These are phyloP conservation scores for Achlya hypogyna DNA, from an alignment of 352 stramenopile genomes.

Conservation along the genomic window DNA sequence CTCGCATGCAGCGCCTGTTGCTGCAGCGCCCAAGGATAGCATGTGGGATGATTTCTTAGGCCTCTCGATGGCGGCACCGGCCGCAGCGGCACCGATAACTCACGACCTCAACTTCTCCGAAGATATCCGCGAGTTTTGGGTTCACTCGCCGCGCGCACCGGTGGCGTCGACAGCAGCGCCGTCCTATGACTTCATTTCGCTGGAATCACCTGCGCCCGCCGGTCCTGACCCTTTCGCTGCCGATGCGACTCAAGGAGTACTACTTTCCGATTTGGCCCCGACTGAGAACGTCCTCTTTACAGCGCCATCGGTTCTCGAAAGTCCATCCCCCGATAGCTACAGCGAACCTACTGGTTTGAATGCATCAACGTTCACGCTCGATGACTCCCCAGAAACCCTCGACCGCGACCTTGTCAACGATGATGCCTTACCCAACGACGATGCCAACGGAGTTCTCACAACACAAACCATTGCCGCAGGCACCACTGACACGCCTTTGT, in stretches of 20 bases:
- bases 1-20: not conserved
- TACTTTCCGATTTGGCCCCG: not conserved
- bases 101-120: not conserved
- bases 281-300: no score
- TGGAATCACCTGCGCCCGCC: not conserved
- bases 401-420: no score
- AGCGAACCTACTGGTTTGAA: no score
- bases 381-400: no score
- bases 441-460: no score
- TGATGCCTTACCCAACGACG: no score
- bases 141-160: not conserved
- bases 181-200: not conserved
- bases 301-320: no score
- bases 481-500: no score
- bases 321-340: no score
- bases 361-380: no score
- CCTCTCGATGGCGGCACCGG: not conserved
- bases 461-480: no score
- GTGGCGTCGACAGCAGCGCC: not conserved
- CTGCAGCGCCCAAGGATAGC: not conserved
- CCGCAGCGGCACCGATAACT: not conserved
- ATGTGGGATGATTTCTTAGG: conserved; percentile 1
- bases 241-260: not conserved
- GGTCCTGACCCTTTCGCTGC: not conserved
- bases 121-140: not conserved